Evolutionary conservation across 345 rosid species (phyloP).

Genomic region (Triadica sebifera): DNA sequence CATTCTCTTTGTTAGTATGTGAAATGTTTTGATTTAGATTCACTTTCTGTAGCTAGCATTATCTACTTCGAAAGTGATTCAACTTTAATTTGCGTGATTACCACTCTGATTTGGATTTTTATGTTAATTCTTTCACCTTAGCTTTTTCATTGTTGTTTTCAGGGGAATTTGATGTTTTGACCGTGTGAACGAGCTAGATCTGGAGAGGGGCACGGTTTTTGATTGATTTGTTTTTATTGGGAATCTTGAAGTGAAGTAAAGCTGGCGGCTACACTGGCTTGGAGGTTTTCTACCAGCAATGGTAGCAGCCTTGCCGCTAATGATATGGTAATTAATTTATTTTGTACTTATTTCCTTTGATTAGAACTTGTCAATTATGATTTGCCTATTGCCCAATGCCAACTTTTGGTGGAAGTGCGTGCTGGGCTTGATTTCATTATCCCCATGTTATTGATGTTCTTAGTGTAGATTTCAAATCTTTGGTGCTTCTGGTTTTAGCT

Average conservation of each 20-base stretch:
- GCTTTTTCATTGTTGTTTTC: conserved; percentile 19
- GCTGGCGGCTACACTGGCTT: conserved; percentile 79
- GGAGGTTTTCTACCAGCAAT: conserved; percentile 78
- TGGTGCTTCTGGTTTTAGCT: neutral
- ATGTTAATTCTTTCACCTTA: neutral
- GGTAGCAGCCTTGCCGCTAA: conserved; percentile 66
- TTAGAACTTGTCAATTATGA: neutral
- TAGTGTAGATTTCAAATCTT: neutral
- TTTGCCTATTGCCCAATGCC: neutral
- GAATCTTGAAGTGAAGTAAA: conserved; percentile 43
- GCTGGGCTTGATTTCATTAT: conserved; percentile 22
- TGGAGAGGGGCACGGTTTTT: conserved; percentile 39
- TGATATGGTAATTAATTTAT: conserved; percentile 48
- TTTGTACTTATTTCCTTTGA: neutral
- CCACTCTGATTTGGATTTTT: conserved; percentile 34
- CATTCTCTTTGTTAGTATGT: neutral
- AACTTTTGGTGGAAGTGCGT: neutral
- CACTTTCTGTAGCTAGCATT: neutral
- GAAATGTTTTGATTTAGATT: neutral
- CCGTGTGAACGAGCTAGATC: conserved; percentile 49
- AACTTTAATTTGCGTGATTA: neutral
- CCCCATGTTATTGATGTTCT: neutral
- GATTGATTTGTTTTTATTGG: conserved; percentile 21
- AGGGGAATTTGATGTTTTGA: conserved; percentile 71
- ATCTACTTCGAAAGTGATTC: neutral